phyloP scores from a whole-genome alignment of 768 basidiomycete genomes.

The Gyrodon lividus region DNA sequence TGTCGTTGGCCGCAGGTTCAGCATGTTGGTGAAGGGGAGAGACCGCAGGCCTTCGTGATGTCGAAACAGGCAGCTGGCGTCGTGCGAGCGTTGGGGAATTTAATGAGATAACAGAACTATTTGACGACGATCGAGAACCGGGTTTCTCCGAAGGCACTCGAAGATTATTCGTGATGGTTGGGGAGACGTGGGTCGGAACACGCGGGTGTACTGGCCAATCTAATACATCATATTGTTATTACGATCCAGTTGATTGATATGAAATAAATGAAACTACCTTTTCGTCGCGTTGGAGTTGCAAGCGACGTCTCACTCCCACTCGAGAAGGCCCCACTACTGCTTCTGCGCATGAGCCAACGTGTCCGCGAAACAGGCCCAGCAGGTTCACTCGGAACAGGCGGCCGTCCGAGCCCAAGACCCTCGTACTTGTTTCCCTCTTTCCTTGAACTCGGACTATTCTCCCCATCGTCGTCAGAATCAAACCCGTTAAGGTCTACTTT shows the following conservation, averaged over 20 bases:
- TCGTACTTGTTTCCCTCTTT: constrained; percentile 53
- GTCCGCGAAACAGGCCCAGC: constrained; percentile 41
- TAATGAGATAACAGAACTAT: constrained; percentile 44
- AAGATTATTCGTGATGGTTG: constrained; percentile 39
- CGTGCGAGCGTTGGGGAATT: constrained; percentile 46
- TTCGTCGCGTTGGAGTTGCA: constrained; percentile 62
- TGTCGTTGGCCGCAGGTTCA: constrained; percentile 44
- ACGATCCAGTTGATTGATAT: neutral
- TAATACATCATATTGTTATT: constrained; percentile 20
- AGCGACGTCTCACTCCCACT: constrained; percentile 65
- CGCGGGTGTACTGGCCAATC: constrained; percentile 59
- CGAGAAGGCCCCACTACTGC: constrained; percentile 80
- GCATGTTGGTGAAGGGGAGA: constrained; percentile 19
- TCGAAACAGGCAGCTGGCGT: constrained; percentile 27
- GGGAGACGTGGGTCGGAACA: constrained; percentile 47
- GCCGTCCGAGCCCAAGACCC: constrained; percentile 67
- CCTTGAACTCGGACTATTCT: constrained; percentile 61
- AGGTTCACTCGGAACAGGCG: constrained; percentile 32
- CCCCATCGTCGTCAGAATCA: constrained; percentile 63
- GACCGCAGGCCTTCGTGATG: constrained; percentile 23
- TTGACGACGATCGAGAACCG: constrained; percentile 57
- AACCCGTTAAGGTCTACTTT: constrained; percentile 36
- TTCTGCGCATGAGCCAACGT: constrained; percentile 70
- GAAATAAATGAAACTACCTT: constrained; percentile 43
- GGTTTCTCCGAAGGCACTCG: constrained; percentile 45